Percentiles rank a stretch among this genome's conserved stretches.
phyloP scores from a whole-genome alignment of 2,329 filamentous ascomycete species.

The Fusarium setosum region DNA sequence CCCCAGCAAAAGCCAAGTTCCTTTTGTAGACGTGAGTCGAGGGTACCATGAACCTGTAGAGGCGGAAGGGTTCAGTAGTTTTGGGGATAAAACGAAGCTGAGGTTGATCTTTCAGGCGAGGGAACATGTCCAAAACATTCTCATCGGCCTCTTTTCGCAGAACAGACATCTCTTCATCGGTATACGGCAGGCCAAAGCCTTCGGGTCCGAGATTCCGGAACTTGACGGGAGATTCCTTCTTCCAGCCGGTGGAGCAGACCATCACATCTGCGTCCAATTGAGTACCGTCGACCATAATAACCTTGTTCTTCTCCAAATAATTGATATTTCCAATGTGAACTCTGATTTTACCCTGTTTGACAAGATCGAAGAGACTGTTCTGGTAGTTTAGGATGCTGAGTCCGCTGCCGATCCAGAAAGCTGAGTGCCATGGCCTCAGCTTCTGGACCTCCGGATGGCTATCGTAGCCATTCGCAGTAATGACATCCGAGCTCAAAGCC shows the following conservation, averaged over 20 bases:
- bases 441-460: constrained; percentile 50
- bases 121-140: constrained; percentile 31
- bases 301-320: constrained; percentile 49
- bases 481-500: constrained; percentile 58
- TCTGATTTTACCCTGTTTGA: constrained; percentile 57
- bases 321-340: constrained; percentile 60
- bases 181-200: constrained; percentile 30
- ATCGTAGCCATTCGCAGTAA: constrained; percentile 58
- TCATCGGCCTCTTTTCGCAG: constrained; percentile 28
- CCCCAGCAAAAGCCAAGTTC: constrained; percentile 49
- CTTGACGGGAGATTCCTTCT: constrained; percentile 17
- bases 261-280: constrained; percentile 56
- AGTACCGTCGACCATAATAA: constrained; percentile 56
- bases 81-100: constrained; percentile 30
- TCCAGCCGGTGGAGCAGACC: constrained; percentile 65
- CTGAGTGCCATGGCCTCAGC: constrained; percentile 52
- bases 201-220: not conserved
- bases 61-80: constrained; percentile 34
- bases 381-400: constrained; percentile 66
- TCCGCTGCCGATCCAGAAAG: constrained; percentile 60
- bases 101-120: constrained; percentile 36
- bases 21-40: constrained; percentile 27
- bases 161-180: not conserved
- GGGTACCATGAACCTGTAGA: constrained; percentile 45
- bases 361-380: constrained; percentile 61